These are phyloP conservation scores for Linum usitatissimum DNA, from an alignment of 345 rosid species.

Conservation along the genomic window DNA sequence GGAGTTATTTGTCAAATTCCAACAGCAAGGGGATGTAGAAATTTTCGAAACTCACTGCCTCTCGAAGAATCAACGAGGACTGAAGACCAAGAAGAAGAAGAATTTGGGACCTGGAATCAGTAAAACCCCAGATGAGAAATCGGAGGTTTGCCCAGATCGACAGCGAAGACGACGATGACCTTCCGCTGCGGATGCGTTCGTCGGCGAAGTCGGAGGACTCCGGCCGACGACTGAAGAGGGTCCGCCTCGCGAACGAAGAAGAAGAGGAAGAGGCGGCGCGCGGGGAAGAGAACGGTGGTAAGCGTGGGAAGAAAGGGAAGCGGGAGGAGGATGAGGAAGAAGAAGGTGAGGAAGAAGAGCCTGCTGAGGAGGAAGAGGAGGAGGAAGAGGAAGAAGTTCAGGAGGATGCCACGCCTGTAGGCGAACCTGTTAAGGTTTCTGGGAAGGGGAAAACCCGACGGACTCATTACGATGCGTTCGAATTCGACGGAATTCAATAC, in stretches of 20 bases:
- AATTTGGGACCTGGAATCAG: background rate
- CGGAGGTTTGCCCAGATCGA: slow-evolving; percentile 64
- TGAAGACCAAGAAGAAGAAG: background rate
- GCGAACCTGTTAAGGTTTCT: slow-evolving; percentile 44
- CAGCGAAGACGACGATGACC: slow-evolving; percentile 79
- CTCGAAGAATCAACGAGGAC: background rate
- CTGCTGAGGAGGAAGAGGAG: slow-evolving; percentile 24
- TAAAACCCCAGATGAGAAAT: slow-evolving; percentile 31
- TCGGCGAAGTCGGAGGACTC: slow-evolving; percentile 22
- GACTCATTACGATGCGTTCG: slow-evolving; percentile 54
- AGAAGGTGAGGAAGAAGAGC: slow-evolving; percentile 4
- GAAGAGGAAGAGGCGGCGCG: slow-evolving; percentile 27
- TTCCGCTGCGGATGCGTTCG: slow-evolving; percentile 12
- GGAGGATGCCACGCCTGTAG: slow-evolving; percentile 78
- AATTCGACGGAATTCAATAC: slow-evolving; percentile 60
- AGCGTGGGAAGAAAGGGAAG: slow-evolving; percentile 17
- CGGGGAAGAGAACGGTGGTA: slow-evolving; percentile 19
- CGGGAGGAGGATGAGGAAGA: slow-evolving; percentile 11
- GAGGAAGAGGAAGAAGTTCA: slow-evolving; percentile 49
- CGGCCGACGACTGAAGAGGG: slow-evolving; percentile 40
- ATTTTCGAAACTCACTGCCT: no score
- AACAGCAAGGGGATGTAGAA: no score
- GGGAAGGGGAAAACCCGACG: slow-evolving; percentile 67
- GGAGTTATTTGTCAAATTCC: no score
- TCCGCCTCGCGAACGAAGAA: slow-evolving; percentile 37